Base-by-base conservation (phyloP, 495 filamentous ascomycete species). In the Articulospora tetracladia region DNA sequence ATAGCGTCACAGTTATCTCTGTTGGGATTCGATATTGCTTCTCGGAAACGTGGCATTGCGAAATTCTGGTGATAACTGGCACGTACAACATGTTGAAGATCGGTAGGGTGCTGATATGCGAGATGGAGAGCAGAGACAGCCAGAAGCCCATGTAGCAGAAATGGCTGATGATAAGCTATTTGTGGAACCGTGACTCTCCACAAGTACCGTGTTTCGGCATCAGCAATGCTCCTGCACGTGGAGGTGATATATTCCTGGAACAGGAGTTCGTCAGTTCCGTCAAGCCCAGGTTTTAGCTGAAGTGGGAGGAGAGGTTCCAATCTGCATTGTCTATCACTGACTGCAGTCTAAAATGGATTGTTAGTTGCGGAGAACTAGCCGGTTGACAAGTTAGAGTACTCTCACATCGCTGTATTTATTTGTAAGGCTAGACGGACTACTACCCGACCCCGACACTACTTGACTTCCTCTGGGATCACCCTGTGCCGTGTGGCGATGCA, bases 91-190 rank as follows among this genome's bases (percentile, higher is more conserved):
- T 69, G 70, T 13, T 57, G 30, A 10, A 59, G 44, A 36, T 66
- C 32, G 0, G 46, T 6, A 0, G 59, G 66, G 20, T 68, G 27
- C 11, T 69, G 24, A 26, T 66, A 66, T 13, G 69, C 68, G 19
- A 72, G 53, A 41, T 76, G 73, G 22, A 71, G 46, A 1, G 71
- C 64, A 2, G 74, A 51, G 30, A 70, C 71, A 11, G 75, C 70
- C 20, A 78, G 59, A 17, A 78, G 66, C 1, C 72, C 73, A 25
- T 74, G 68, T 17, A 73, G 47, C 0, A 78, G 53, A 39, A 75
- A 78, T 13, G 52, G 32, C 36, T 59, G 53, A 15, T 62, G 50
- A 11, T 52, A 58, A 3, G 71, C 68, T 17, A 72, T 56, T 7
- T 60, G 53, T 1, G 68, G 63, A 3, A 74, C 59, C 1, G 68